A percentile compares a stretch with the other conserved stretches of the same genome.
These are phyloP conservation scores for Eucalyptus curtisii DNA, from an alignment of 345 rosid species.

Conservation along the genomic window DNA sequence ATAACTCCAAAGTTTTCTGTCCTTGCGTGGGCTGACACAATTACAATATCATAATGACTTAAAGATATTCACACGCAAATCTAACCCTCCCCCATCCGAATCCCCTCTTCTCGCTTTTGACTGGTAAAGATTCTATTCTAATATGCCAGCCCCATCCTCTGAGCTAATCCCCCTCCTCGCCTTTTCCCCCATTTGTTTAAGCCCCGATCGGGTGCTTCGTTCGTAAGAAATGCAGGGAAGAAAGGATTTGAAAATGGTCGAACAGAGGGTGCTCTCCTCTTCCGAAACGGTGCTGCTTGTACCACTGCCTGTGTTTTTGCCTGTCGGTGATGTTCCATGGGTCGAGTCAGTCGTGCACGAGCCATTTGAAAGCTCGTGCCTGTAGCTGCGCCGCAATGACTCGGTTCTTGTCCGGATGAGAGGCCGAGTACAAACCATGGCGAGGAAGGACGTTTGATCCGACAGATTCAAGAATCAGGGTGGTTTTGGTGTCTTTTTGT, in stretches of 20 bases:
- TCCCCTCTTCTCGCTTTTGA: constrained; percentile 15
- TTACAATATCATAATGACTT: not conserved
- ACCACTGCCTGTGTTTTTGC: not conserved
- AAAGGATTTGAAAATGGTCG: not conserved
- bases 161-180: not conserved
- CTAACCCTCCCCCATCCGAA: not conserved
- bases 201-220: not conserved
- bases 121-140: constrained; percentile 19
- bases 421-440: not conserved
- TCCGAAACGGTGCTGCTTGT: not conserved
- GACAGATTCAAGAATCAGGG: not conserved
- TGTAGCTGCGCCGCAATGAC: not conserved
- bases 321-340: not conserved
- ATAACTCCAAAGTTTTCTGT: not conserved
- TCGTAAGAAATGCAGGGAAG: not conserved
- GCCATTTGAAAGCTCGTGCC: not conserved
- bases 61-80: not conserved
- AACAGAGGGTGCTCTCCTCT: not conserved
- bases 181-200: not conserved
- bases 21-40: constrained; percentile 4
- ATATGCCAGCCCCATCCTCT: not conserved
- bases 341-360: not conserved
- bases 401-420: not conserved
- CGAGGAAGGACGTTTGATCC: not conserved
- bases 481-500: not conserved